phyloP scores from a whole-genome alignment of 1,284 basidiomycete species.

The Malassezia equina region DNA sequence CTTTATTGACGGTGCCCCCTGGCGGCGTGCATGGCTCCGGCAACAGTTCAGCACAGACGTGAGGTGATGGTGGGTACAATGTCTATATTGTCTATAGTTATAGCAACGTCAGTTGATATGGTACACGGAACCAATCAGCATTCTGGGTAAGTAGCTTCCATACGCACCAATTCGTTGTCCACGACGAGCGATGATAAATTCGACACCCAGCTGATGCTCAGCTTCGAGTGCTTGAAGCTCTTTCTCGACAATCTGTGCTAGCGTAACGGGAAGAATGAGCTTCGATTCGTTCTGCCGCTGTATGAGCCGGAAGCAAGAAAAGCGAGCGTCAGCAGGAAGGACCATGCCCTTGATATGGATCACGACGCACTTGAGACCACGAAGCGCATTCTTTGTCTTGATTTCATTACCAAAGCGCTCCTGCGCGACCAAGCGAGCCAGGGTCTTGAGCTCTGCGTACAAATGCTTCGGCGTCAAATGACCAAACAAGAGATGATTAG shows the following conservation, averaged over 20 bases:
- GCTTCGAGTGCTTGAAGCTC: constrained; percentile 2
- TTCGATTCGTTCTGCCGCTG: not conserved
- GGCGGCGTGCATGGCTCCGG: too few species aligned
- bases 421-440: constrained; percentile 15
- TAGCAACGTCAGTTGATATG: constrained; percentile 34
- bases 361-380: constrained; percentile 6
- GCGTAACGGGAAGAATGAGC: not conserved
- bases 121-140: constrained; percentile 23
- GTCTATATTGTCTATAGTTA: constrained; percentile 3
- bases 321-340: not conserved
- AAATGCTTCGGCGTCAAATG: constrained; percentile 35
- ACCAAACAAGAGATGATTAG: constrained; percentile 35
- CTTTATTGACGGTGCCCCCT: constrained; percentile 16
- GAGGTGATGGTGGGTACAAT: not conserved
- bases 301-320: not conserved
- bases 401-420: constrained; percentile 67
- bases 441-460: constrained; percentile 31
- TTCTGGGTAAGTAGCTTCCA: not conserved
- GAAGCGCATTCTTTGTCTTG: not conserved
- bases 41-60: not conserved
- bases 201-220: not conserved
- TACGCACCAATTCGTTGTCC: constrained; percentile 11
- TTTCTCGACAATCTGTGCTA: not conserved
- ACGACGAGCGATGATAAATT: constrained; percentile 5
- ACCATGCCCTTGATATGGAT: constrained; percentile 12